Conservation (phyloP, 1,284 basidiomycete genomes). For the Melanopsichium pennsylvanicum region DNA sequence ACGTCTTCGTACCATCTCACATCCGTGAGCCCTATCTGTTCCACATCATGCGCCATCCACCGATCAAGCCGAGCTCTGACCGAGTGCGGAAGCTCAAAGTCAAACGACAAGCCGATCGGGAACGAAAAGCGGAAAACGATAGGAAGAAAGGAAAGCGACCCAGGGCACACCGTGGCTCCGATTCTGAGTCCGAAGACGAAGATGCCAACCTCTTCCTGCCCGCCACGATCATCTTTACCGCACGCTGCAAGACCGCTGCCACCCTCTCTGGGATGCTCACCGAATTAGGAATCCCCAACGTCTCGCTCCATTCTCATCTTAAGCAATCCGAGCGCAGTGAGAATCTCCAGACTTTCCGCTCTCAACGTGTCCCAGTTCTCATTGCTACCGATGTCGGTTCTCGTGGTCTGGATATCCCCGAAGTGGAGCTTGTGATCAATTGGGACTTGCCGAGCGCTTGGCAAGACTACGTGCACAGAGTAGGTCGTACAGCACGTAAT, state of each 20-base stretch:
- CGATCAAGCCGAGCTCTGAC: slow-evolving; percentile 66
- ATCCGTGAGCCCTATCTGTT: slow-evolving; percentile 92
- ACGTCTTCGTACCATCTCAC: slow-evolving; percentile 92
- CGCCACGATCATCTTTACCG: slow-evolving; percentile 94
- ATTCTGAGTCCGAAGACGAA: slow-evolving; percentile 25
- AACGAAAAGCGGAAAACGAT: slow-evolving; percentile 34
- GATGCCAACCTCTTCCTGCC: slow-evolving; percentile 66
- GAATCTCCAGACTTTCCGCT: slow-evolving; percentile 85
- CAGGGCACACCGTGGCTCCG: slow-evolving; percentile 16
- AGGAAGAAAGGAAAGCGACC: slow-evolving; percentile 33
- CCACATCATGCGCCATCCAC: slow-evolving; percentile 84
- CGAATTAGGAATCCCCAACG: slow-evolving; percentile 78
- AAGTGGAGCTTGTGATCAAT: slow-evolving; percentile 92
- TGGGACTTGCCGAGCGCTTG: slow-evolving; percentile 84
- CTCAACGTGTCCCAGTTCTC: slow-evolving; percentile 68
- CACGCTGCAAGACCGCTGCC: slow-evolving; percentile 84
- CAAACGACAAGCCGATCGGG: slow-evolving; percentile 60
- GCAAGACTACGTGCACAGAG: slow-evolving; percentile 73
- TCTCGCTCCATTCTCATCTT: slow-evolving; percentile 90
- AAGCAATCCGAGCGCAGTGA: slow-evolving; percentile 86
- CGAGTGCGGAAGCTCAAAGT: slow-evolving; percentile 56
- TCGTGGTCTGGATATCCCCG: slow-evolving; percentile 66
- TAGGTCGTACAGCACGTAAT: slow-evolving; percentile 87
- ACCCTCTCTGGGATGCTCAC: slow-evolving; percentile 75
- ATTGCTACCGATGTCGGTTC: slow-evolving; percentile 65